Evolutionary conservation across 73 alveolate genomes (phyloP), one percentile per base, ranked within the genome.

Genomic region (Tetrahymena malaccensis): DNA sequence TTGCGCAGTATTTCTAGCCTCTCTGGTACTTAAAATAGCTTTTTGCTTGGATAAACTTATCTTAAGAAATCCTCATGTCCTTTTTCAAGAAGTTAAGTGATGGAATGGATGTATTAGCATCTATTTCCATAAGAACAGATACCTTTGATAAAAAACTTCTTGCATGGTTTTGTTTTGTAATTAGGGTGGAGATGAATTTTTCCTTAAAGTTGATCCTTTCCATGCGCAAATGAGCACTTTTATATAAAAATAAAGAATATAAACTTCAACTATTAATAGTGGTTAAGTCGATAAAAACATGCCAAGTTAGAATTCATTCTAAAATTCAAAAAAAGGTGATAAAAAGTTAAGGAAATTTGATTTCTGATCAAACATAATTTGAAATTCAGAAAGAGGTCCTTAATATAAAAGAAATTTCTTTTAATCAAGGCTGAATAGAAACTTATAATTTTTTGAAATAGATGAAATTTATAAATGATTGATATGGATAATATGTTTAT

Each of bases 41-140:
- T 70, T 31, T 33, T 70, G 34, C 37, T 27, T 10, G 89, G 89
- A 11, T 70, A 70, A 27, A 70, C 89, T 70, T 70, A 70, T 70
- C 37, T 70, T n/a, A 70, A 70, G 43, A 70, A 70, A 25, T 70
- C 89, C 19, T 70, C 89, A 70, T 70, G 89, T 1, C 89, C 89
- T 70, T 70, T 70, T 70, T 70, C 40, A n/a, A 70, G 17, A 3
- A 70, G 37, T 17, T 70, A n/a, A 70, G 89, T 19, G 89, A 70
- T 70, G 17, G 89, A 70, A 94, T 98, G 99, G 38, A 98, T 95
- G 97, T 98, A 98, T 96, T 98, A 98, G 95, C 99, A 98, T 94
- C 99, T 96, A 58, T 94, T 93, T 10, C 99, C 99, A 97, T 98
- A 98, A 33, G 99, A 97, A 85, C 99, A 98, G 96, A 97, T 98